Evolutionary conservation across 164 flowering plant species (phyloP).

Genomic region (Vitis riparia): DNA sequence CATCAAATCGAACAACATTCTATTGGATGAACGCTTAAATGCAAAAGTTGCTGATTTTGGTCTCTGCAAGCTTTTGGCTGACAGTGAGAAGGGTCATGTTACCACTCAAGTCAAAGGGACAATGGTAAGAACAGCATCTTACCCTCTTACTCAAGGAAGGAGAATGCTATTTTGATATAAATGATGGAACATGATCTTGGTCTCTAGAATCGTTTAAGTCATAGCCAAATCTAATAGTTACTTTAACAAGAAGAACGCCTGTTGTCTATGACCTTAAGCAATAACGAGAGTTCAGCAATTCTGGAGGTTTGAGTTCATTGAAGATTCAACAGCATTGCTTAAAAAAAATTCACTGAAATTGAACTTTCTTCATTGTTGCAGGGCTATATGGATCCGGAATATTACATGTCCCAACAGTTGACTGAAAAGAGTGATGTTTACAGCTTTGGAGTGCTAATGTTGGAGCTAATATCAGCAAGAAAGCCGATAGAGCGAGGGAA

Average conservation of each 20-base stretch:
- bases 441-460: constrained; percentile 43
- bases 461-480: constrained; percentile 42
- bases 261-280: no score
- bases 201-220: no score
- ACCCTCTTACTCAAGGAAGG: neutral
- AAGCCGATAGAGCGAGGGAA: constrained; percentile 42
- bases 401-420: constrained; percentile 42
- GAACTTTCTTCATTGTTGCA: constrained; percentile 7
- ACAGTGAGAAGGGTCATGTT: constrained; percentile 12
- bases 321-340: no score
- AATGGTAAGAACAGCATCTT: constrained; percentile 13
- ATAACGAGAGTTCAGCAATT: no score
- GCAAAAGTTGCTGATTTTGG: constrained; percentile 34
- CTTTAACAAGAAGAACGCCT: no score
- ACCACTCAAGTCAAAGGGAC: constrained; percentile 30
- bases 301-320: no score
- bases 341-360: no score
- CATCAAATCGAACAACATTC: constrained; percentile 20
- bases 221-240: no score
- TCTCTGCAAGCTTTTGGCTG: constrained; percentile 15
- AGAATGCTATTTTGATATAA: no score
- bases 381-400: constrained; percentile 62
- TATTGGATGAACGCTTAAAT: constrained; percentile 19
- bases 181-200: no score
- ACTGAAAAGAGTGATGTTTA: constrained; percentile 54